These are phyloP conservation scores for Dendrothele bispora DNA, from an alignment of 768 basidiomycete species.

Conservation along the genomic window DNA sequence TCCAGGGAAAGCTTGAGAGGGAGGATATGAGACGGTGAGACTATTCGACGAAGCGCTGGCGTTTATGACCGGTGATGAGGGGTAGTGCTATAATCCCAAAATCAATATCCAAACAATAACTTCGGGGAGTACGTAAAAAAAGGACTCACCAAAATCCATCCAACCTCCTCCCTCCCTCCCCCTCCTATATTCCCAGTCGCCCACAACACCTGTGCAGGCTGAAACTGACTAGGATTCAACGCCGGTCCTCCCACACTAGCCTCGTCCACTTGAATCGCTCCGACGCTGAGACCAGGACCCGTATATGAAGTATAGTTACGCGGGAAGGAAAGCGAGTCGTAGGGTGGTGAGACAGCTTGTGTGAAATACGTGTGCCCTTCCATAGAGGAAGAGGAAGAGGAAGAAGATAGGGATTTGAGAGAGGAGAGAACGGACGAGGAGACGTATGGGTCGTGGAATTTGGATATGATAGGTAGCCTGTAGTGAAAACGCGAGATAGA, in stretches of 20 bases:
- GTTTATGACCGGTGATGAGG: conserved; percentile 23
- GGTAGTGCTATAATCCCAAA: conserved; percentile 17
- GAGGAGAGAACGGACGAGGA: conserved; percentile 13
- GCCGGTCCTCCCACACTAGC: conserved; percentile 26
- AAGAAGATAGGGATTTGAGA: conserved; percentile 10
- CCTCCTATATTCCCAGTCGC: conserved; percentile 9
- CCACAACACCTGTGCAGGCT: conserved; percentile 27
- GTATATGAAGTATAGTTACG: conserved; percentile 30
- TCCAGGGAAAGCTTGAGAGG: conserved; percentile 23
- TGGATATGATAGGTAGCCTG: conserved; percentile 25
- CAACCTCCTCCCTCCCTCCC: conserved; percentile 5
- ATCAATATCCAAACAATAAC: neutral
- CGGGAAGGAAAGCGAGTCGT: conserved; percentile 20
- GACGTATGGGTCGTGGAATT: conserved; percentile 28
- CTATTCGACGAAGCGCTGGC: conserved; percentile 19
- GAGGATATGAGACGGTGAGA: conserved; percentile 25
- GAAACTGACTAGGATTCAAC: conserved; percentile 20
- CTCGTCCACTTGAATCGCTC: conserved; percentile 26
- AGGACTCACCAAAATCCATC: conserved; percentile 24
- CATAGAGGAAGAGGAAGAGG: too few species aligned
- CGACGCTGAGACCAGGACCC: conserved; percentile 24
- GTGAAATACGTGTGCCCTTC: conserved; percentile 19
- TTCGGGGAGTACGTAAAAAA: neutral
- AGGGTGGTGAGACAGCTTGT: conserved; percentile 28
- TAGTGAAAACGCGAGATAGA: neutral